Conservation (phyloP, 2,329 filamentous ascomycete species). For the Colletotrichum echinochloae region DNA sequence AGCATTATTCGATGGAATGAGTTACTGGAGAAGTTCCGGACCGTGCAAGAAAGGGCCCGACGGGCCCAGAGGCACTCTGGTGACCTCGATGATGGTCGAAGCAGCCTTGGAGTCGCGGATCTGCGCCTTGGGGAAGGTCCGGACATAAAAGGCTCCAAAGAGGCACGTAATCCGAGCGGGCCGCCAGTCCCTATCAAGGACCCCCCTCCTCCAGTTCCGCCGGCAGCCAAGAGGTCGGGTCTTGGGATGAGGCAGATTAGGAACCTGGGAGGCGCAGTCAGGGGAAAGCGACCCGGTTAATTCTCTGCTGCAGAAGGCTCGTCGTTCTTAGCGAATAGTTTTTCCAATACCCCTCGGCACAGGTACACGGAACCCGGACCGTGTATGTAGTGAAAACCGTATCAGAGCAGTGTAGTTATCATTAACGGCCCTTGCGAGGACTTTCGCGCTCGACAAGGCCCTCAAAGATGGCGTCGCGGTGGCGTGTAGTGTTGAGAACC, state of each 20-base stretch:
- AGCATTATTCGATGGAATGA: constrained; percentile 91
- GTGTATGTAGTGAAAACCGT: constrained; percentile 23
- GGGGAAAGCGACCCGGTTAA: constrained; percentile 63
- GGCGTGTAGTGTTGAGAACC: constrained; percentile 69
- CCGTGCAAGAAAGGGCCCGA: constrained; percentile 87
- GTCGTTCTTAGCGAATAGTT: constrained; percentile 25
- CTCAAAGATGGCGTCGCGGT: constrained; percentile 82
- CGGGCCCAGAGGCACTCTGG: constrained; percentile 72
- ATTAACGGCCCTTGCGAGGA: constrained; percentile 57
- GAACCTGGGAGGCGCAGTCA: constrained; percentile 77
- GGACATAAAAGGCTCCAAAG: constrained; percentile 56
- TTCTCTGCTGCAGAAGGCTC: constrained; percentile 44
- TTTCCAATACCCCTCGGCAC: constrained; percentile 27
- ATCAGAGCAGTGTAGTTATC: constrained; percentile 2
- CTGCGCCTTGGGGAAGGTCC: constrained; percentile 56
- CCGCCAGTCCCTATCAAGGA: constrained; percentile 64
- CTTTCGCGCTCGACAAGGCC: constrained; percentile 73
- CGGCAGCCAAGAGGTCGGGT: constrained; percentile 69
- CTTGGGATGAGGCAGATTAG: constrained; percentile 75
- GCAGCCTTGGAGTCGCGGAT: constrained; percentile 58
- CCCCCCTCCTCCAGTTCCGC: constrained; percentile 50
- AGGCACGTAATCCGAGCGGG: constrained; percentile 49
- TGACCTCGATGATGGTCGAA: constrained; percentile 61
- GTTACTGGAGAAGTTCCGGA: constrained; percentile 92
- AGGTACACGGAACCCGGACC: not conserved